phyloP scores from a whole-genome alignment of 331 rosid species.

The Rhamnella rubrinervis region DNA sequence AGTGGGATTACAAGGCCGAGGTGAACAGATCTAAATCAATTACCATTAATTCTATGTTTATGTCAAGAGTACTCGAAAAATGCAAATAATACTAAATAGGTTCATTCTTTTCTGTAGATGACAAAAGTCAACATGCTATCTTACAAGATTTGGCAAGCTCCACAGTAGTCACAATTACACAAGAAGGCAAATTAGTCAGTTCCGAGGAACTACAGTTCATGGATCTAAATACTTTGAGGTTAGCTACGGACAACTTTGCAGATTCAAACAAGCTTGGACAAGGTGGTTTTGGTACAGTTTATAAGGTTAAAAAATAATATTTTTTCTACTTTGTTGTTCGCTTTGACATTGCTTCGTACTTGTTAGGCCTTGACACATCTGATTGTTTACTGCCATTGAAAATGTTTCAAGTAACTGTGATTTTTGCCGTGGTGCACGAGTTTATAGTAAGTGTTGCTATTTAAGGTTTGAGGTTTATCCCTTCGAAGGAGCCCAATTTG shows the following conservation, averaged over 20 bases:
- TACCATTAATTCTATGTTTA: too few species aligned
- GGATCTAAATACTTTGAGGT: slow-evolving; percentile 14
- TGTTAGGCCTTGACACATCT: not conserved
- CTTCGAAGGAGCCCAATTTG: slow-evolving; percentile 28
- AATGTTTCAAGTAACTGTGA: slow-evolving; percentile 25
- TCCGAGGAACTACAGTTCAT: slow-evolving; percentile 21
- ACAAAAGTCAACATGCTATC: slow-evolving; percentile 18
- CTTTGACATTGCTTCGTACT: not conserved
- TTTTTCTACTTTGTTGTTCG: not conserved
- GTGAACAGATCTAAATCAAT: slow-evolving; percentile 6
- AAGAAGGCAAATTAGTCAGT: slow-evolving; percentile 37
- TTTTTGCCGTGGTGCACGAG: slow-evolving; percentile 53
- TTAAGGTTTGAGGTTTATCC: slow-evolving; percentile 53
- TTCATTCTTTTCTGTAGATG: slow-evolving; percentile 24
- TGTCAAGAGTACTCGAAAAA: not conserved
- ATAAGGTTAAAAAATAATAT: slow-evolving; percentile 1
- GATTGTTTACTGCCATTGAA: slow-evolving; percentile 14
- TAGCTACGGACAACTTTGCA: slow-evolving; percentile 7
- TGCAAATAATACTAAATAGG: not conserved
- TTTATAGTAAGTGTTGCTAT: slow-evolving; percentile 53
- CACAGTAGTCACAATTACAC: slow-evolving; percentile 34
- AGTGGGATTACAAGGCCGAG: slow-evolving; percentile 14
- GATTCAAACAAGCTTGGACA: slow-evolving; percentile 13
- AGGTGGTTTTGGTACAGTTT: slow-evolving; percentile 21
- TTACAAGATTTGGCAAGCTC: slow-evolving; percentile 34